These are phyloP conservation scores for Paraphoma chrysanthemicola DNA, from an alignment of 2,329 filamentous ascomycete species.

Conservation along the genomic window DNA sequence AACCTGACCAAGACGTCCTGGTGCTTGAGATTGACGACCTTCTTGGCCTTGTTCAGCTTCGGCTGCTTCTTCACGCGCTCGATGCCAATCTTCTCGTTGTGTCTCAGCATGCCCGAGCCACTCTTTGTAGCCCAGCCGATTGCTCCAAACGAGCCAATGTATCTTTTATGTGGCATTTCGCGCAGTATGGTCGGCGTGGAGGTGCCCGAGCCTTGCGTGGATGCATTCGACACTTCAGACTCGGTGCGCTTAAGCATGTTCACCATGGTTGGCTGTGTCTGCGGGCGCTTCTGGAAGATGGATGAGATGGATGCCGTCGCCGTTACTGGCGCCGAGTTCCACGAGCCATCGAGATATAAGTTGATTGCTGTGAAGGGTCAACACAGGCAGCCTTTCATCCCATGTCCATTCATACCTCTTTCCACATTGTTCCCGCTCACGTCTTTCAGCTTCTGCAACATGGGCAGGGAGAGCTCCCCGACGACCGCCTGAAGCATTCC, in stretches of 20 bases:
- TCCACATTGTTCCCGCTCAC: slow-evolving; percentile 63
- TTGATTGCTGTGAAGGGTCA: slow-evolving; percentile 60
- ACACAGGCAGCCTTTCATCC: background rate
- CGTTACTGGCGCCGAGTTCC: slow-evolving; percentile 51
- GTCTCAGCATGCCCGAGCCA: slow-evolving; percentile 74
- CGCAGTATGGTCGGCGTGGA: slow-evolving; percentile 30
- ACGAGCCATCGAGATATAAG: slow-evolving; percentile 69
- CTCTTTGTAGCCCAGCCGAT: slow-evolving; percentile 92
- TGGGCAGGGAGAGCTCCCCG: slow-evolving; percentile 58
- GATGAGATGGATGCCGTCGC: slow-evolving; percentile 20
- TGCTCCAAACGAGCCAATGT: slow-evolving; percentile 90
- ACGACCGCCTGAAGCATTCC: slow-evolving; percentile 64
- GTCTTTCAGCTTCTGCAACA: slow-evolving; percentile 57
- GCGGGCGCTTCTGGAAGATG: slow-evolving; percentile 22
- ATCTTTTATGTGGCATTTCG: slow-evolving; percentile 67
- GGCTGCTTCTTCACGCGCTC: slow-evolving; percentile 81
- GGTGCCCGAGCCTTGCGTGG: slow-evolving; percentile 28
- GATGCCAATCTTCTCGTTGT: slow-evolving; percentile 84
- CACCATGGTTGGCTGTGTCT: slow-evolving; percentile 29
- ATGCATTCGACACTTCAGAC: slow-evolving; percentile 28
- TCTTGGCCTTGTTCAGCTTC: slow-evolving; percentile 48
- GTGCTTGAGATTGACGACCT: slow-evolving; percentile 66
- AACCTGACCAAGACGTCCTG: slow-evolving; percentile 92
- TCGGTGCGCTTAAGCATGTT: slow-evolving; percentile 33
- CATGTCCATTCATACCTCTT: slow-evolving; percentile 44